A percentile compares a stretch with the other conserved stretches of the same genome.
These are phyloP conservation scores for Juglanconis sp. DNA, from an alignment of 2,329 filamentous ascomycete genomes.

Conservation along the genomic window DNA sequence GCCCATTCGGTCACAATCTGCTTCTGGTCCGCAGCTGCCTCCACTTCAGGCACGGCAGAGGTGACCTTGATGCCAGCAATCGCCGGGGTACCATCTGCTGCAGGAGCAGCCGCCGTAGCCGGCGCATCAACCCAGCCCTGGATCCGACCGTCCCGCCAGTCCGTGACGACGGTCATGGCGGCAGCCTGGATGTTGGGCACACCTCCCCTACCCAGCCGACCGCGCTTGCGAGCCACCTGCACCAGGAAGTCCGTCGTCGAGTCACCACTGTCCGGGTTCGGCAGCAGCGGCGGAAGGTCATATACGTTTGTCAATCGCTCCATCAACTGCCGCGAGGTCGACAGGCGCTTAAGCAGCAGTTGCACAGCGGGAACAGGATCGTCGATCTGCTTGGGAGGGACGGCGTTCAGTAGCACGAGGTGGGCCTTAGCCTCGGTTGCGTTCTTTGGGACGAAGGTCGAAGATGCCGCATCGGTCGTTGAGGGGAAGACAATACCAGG, in stretches of 20 bases:
- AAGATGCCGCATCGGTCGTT: slow-evolving; percentile 38
- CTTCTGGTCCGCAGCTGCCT: slow-evolving; percentile 65
- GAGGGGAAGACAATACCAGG: slow-evolving; percentile 93
- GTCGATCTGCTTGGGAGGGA: slow-evolving; percentile 90
- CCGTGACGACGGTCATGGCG: slow-evolving; percentile 90
- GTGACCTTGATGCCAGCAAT: slow-evolving; percentile 19
- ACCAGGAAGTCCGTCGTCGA: slow-evolving; percentile 86
- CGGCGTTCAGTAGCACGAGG: slow-evolving; percentile 82
- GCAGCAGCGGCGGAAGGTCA: slow-evolving; percentile 74
- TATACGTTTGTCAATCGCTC: slow-evolving; percentile 81
- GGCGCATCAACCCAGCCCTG: slow-evolving; percentile 88
- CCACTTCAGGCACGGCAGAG: slow-evolving; percentile 39
- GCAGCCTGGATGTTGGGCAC: slow-evolving; percentile 85
- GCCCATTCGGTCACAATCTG: slow-evolving; percentile 91
- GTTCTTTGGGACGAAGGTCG: slow-evolving; percentile 52
- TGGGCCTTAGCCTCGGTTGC: slow-evolving; percentile 74
- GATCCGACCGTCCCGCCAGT: slow-evolving; percentile 93
- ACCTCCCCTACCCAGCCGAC: slow-evolving; percentile 81
- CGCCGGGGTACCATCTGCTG: slow-evolving; percentile 14
- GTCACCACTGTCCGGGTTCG: slow-evolving; percentile 64
- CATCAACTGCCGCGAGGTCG: slow-evolving; percentile 68
- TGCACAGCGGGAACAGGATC: slow-evolving; percentile 86
- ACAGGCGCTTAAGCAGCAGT: slow-evolving; percentile 78
- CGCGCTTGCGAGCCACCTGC: slow-evolving; percentile 90
- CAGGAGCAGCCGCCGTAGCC: slow-evolving; percentile 31